phyloP scores from a whole-genome alignment of 805 yeast species.

The Wickerhamiella domercqiae region DNA sequence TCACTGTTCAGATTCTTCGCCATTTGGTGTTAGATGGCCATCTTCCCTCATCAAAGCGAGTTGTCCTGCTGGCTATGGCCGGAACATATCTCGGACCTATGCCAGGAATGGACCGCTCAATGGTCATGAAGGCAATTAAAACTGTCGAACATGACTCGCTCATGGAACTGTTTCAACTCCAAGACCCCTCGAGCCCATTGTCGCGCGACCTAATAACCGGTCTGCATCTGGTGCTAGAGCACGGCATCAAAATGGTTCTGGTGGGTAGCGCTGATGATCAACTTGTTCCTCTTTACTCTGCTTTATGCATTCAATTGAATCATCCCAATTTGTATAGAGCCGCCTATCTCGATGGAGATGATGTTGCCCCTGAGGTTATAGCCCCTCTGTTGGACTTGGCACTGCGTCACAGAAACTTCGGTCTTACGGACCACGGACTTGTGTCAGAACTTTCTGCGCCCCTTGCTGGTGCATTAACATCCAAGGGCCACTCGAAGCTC shows the following conservation, averaged over 20 bases:
- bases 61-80: constrained; percentile 85
- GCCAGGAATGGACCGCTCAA: constrained; percentile 71
- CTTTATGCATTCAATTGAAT: constrained; percentile 61
- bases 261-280: constrained; percentile 91
- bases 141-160: constrained; percentile 80
- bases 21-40: constrained; percentile 48
- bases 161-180: constrained; percentile 76
- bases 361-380: constrained; percentile 66
- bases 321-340: constrained; percentile 89
- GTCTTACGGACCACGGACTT: constrained; percentile 73
- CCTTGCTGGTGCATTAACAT: constrained; percentile 80
- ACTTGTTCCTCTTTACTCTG: constrained; percentile 80
- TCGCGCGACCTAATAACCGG: constrained; percentile 57
- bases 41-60: constrained; percentile 25
- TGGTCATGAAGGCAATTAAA: constrained; percentile 76
- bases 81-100: constrained; percentile 92
- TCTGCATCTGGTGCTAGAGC: constrained; percentile 44
- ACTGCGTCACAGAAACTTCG: constrained; percentile 57
- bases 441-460: constrained; percentile 67
- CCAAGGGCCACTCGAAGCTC: constrained; percentile 86
- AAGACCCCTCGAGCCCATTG: constrained; percentile 55
- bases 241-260: constrained; percentile 63
- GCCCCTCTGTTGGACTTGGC: constrained; percentile 59
- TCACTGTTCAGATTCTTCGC: constrained; percentile 65
- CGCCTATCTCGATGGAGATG: constrained; percentile 71